Base-by-base conservation (phyloP, 805 yeast species). In the Candida succiphila region DNA sequence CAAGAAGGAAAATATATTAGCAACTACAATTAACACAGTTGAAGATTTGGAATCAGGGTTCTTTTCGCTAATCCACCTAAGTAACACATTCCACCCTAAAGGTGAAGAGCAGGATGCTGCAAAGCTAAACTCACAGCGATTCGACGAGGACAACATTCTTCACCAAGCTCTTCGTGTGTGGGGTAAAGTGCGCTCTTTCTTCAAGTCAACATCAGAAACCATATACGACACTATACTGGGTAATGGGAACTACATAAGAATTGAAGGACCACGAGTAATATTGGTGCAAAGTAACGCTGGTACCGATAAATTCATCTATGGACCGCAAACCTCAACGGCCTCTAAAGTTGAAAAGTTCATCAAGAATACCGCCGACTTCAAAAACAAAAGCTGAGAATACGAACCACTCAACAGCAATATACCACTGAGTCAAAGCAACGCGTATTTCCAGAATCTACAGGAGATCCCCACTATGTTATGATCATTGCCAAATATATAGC, bases 261-360 rank as follows among this genome's bases (percentile, higher is more conserved):
- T 76, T 4, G 49, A 60, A 10, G 84, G 84, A 0, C 82, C 82
- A 9, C 59, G 78, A 29, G 62, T 61, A 18, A 37, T 72, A 3
- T 49, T 72, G 34, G 44, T 72, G 5, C 75, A 71, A 39, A 63
- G 75, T 4, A 67, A 61, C 22, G 45, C 61, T 4, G 56, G 56
- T 3, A 18, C 30, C 5, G 59, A 54, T 35, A 44, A 40, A 36
- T 48, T 37, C 35, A 38, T 39, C 7, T 21, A 41, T 14, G 32
- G 35, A 7, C 17, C 8, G n/a, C 12, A 20, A 21, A 4, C 8
- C 4, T 5, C 14, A n/a, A 32, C 21, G 23, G 15, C 50, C 15
- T 27, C 37, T 7, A 39, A 41, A 5, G 29, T 47, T 4, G 61
- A 56, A 29, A 43, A 39, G 19, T 40, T 32, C 19, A 32, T 56